Conservation (phyloP, 2,329 filamentous ascomycete genomes). For the Elsinoe fawcettii region DNA sequence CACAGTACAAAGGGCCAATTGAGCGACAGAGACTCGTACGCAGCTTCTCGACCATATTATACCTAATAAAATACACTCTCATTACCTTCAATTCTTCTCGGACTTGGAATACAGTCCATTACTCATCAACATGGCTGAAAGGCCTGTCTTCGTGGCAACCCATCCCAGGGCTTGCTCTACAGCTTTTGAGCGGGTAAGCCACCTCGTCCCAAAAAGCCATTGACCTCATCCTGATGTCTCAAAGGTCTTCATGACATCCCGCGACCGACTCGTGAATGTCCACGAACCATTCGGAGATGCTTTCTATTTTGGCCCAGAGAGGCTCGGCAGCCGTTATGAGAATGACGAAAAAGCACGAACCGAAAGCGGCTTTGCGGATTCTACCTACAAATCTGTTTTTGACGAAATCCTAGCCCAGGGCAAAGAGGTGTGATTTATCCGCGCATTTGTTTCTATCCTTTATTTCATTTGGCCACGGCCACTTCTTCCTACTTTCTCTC, state of each 20-base stretch:
- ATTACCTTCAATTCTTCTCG: not conserved
- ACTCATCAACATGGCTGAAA: slow-evolving; percentile 54
- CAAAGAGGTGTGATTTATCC: slow-evolving; percentile 56
- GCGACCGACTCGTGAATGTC: slow-evolving; percentile 69
- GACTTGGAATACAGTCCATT: slow-evolving; percentile 3
- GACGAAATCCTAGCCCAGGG: slow-evolving; percentile 64
- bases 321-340: slow-evolving; percentile 70
- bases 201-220: slow-evolving; percentile 14
- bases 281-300: slow-evolving; percentile 97
- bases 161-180: slow-evolving; percentile 94
- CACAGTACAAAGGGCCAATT: slow-evolving; percentile 1
- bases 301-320: slow-evolving; percentile 91
- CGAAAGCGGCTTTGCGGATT: slow-evolving; percentile 58
- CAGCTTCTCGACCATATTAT: not conserved
- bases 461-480: slow-evolving; percentile 16
- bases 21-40: not conserved
- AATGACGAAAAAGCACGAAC: slow-evolving; percentile 51
- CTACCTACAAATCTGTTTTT: slow-evolving; percentile 70
- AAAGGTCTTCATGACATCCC: slow-evolving; percentile 93
- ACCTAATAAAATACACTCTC: not conserved
- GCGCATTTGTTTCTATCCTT: slow-evolving; percentile 12
- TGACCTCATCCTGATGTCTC: slow-evolving; percentile 15
- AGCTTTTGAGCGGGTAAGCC: slow-evolving; percentile 82
- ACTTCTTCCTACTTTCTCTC: slow-evolving; percentile 20
- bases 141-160: slow-evolving; percentile 84